Evolutionary conservation across 768 basidiomycete species (phyloP).

Genomic region (Udeniomyces megalosporus): DNA sequence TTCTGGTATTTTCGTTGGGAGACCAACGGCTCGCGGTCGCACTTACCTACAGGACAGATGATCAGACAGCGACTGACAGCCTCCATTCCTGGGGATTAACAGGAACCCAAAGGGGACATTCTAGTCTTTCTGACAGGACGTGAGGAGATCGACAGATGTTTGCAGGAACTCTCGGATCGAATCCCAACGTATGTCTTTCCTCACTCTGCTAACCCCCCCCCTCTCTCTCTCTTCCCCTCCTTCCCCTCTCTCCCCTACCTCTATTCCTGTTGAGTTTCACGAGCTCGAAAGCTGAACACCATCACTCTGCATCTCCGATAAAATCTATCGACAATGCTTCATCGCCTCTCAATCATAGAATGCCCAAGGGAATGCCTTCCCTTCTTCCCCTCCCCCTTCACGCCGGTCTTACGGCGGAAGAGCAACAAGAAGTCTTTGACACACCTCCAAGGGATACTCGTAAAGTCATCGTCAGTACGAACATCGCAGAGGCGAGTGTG

Average conservation of each 20-base stretch:
- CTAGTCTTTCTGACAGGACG: constrained; percentile 87
- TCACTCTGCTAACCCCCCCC: no score
- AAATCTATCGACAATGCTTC: no score
- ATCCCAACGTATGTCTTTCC: constrained; percentile 44
- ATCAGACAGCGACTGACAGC: background rate
- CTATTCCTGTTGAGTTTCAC: no score
- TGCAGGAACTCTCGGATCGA: constrained; percentile 64
- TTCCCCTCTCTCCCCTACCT: no score
- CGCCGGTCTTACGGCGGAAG: constrained; percentile 71
- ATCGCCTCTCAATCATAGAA: constrained; percentile 31
- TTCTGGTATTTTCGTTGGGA: background rate
- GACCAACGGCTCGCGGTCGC: no score
- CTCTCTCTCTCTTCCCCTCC: no score
- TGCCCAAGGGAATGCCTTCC: constrained; percentile 37
- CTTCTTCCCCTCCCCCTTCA: constrained; percentile 63
- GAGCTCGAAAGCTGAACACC: no score
- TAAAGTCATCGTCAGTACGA: constrained; percentile 84
- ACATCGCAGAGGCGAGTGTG: constrained; percentile 94
- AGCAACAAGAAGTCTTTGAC: constrained; percentile 75
- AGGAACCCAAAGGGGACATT: constrained; percentile 77
- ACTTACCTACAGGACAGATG: background rate
- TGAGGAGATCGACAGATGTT: constrained; percentile 83
- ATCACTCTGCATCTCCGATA: no score
- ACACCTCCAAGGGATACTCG: constrained; percentile 55
- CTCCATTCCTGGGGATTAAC: background rate